phyloP scores from a whole-genome alignment of 805 yeast species.

The Candida schatavii region DNA sequence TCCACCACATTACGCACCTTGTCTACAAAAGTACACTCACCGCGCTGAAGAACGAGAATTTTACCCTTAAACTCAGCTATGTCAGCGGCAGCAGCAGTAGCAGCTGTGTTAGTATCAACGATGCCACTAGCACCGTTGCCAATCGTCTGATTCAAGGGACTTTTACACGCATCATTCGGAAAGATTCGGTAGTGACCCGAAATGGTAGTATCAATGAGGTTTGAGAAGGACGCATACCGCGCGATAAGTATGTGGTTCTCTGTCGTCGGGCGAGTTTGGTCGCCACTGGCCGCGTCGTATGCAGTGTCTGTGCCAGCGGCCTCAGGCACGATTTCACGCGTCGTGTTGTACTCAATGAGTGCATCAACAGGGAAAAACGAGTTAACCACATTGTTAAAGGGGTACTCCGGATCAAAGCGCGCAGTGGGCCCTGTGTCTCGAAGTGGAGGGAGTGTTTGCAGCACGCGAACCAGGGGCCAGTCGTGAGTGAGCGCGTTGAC shows the following conservation, averaged over 20 bases:
- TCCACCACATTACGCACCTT: slow-evolving; percentile 46
- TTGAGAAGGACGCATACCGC: slow-evolving; percentile 43
- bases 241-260: slow-evolving; percentile 21
- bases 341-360: slow-evolving; percentile 25
- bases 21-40: slow-evolving; percentile 53
- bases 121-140: too few relatives aligned
- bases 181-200: slow-evolving; percentile 24
- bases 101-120: too few relatives aligned
- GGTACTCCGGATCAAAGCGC: slow-evolving; percentile 25
- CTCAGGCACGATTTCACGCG: slow-evolving; percentile 11
- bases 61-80: slow-evolving; percentile 20
- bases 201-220: slow-evolving; percentile 25
- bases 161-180: slow-evolving; percentile 28
- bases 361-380: slow-evolving; percentile 43
- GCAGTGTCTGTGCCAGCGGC: slow-evolving; percentile 1
- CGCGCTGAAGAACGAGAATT: slow-evolving; percentile 37
- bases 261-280: too few relatives aligned
- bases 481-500: background rate
- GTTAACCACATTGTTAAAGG: slow-evolving; percentile 32
- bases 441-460: background rate
- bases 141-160: background rate
- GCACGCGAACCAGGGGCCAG: too few relatives aligned
- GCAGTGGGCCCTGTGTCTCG: background rate
- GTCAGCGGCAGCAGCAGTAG: too few relatives aligned
- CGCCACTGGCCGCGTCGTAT: too few relatives aligned